Evolutionary conservation across 805 yeast species (phyloP), one percentile per base, ranked within the genome.

Genomic region (Yarrowia sp.): DNA sequence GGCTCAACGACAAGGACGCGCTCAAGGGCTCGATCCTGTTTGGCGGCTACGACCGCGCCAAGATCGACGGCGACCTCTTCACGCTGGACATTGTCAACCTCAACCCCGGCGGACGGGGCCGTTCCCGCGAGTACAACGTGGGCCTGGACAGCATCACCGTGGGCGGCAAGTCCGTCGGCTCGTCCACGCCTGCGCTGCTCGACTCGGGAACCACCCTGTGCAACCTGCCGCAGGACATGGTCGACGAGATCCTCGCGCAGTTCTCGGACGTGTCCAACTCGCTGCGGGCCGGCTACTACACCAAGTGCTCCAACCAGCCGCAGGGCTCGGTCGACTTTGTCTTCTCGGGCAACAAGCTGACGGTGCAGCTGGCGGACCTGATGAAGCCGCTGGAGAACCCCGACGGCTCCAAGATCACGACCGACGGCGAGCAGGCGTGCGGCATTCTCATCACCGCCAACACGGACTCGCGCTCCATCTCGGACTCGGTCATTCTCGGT

Each of bases 331-430:
- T 94, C 76, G 91, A 97, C 56, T 86, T 94, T 76, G 91, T 81
- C 73, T 87, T 94, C 68, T 85, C 83, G 64, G 98, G 98, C 67
- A 90, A 93, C 80, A 94, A 91, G 80, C 88, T 96, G 58, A 85
- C 94, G 72, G 72, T 87, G 65, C 86, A 98, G 39, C 85, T 84
- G 72, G 99, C 94, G 74, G 94, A 94, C 51, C 61, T 72, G 53
- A 65, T 72, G 56, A 65, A 68, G 64, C 70, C 70, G 3, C 47
- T 55, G 18, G 47, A 55, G 38, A 39, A 55, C 47, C 46, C 46
- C 38, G 47, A 55, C 21, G 58, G 58, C 42, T 51, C 58, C 33
- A 51, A 51, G 13, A 51, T 51, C 22, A 51, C 42, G 32, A 51
- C 58, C 18, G 58, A 51, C 42, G 58, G 58, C 31, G 58, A 51